Evolutionary conservation across 176 grass and related monocot genomes (phyloP).

Genomic region (Avena sativa): DNA sequence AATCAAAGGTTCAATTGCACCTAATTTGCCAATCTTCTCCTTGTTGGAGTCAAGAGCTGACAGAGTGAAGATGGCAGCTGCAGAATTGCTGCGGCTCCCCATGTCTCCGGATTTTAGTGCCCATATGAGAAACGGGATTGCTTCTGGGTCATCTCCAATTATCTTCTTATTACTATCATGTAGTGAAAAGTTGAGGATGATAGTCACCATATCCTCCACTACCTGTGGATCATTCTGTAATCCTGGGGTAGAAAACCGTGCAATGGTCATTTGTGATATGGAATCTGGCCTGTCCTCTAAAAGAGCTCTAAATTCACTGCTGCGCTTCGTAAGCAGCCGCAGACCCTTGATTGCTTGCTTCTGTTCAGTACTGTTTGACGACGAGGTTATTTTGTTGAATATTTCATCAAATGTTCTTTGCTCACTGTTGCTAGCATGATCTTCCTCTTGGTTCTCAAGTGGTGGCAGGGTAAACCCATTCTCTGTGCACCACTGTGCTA

Average conservation of each 20-base stretch:
- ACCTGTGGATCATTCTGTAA: constrained; percentile 68
- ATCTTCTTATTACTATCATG: constrained; percentile 88
- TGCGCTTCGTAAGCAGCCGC: constrained; percentile 67
- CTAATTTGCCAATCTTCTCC: constrained; percentile 64
- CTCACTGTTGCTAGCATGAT: constrained; percentile 53
- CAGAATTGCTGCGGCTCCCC: constrained; percentile 76
- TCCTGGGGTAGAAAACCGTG: constrained; percentile 49
- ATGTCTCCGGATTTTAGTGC: constrained; percentile 66
- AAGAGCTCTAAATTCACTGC: constrained; percentile 71
- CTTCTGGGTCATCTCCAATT: constrained; percentile 68
- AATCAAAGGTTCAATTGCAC: constrained; percentile 68
- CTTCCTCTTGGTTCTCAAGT: constrained; percentile 47
- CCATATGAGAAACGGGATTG: constrained; percentile 66
- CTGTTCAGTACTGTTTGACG: constrained; percentile 45
- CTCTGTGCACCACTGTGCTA: constrained; percentile 71
- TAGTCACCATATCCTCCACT: constrained; percentile 76
- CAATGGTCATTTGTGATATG: constrained; percentile 67
- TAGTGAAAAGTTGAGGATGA: constrained; percentile 86
- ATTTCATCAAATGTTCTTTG: constrained; percentile 56
- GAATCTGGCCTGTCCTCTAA: constrained; percentile 68
- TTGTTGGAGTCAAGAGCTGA: constrained; percentile 86
- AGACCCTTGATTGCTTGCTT: constrained; percentile 75
- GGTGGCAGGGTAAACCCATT: constrained; percentile 54
- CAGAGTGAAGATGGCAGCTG: constrained; percentile 81
- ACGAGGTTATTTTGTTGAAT: constrained; percentile 65